phyloP scores from a whole-genome alignment of 441 rosid species.

The Jatropha multifida region DNA sequence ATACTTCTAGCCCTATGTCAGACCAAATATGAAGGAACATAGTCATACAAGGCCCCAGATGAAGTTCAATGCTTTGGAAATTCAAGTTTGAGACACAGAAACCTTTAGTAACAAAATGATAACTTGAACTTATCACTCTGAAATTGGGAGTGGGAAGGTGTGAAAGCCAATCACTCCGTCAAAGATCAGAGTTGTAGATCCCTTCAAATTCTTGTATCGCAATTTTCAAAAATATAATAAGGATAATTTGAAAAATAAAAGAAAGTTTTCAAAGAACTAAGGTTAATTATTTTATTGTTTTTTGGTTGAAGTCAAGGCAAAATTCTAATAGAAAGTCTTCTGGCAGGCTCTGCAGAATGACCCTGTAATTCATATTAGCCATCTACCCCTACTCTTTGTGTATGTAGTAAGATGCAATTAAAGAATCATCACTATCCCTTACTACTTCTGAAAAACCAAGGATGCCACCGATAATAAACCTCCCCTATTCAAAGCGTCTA shows the following conservation, averaged over 20 bases:
- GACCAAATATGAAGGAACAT: not conserved
- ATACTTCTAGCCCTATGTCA: not conserved
- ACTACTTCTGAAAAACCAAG: not conserved
- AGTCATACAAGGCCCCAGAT: not conserved
- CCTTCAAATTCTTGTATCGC: not conserved
- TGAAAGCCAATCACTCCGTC: not conserved
- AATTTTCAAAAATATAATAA: not conserved
- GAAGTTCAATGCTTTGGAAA: not conserved
- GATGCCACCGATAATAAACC: not conserved
- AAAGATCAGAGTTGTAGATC: not conserved
- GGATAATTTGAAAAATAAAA: not conserved
- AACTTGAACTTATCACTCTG: not conserved
- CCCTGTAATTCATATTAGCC: not conserved
- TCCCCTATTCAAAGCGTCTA: not conserved
- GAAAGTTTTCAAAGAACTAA: not conserved
- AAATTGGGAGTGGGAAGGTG: not conserved
- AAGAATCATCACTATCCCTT: not conserved
- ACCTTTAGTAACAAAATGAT: not conserved
- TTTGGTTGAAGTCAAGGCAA: not conserved
- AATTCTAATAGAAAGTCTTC: not conserved
- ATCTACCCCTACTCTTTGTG: not conserved
- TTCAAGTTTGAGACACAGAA: not conserved
- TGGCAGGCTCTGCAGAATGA: not conserved
- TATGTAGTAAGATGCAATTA: not conserved
- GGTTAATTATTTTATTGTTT: too few relatives aligned